These are phyloP conservation scores for Lunasporangiospora selenospora DNA, from an alignment of 192 early-diverging fungal species.

Conservation along the genomic window DNA sequence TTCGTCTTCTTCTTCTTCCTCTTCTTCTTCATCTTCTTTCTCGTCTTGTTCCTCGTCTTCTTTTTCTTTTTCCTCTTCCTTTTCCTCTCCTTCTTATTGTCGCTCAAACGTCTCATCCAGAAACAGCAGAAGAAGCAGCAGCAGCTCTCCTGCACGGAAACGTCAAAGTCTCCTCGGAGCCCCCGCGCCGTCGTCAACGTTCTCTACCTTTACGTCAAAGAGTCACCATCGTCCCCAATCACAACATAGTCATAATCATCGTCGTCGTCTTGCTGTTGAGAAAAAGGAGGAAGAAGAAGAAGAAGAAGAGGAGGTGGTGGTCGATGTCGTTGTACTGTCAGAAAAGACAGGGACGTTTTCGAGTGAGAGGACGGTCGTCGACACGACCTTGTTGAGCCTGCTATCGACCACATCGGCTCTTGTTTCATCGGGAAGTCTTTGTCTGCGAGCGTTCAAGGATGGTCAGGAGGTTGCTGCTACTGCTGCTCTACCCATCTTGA, in stretches of 20 bases:
- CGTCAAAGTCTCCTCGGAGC: background rate
- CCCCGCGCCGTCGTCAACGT: background rate
- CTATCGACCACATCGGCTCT: conserved; percentile 26
- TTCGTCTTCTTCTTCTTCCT: background rate
- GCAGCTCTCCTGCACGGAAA: background rate
- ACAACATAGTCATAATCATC: too few relatives aligned
- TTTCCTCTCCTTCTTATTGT: background rate
- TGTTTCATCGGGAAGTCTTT: conserved; percentile 16
- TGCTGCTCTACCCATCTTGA: background rate
- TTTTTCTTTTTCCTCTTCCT: background rate
- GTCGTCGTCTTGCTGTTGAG: too few relatives aligned
- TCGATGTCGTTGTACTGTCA: too few relatives aligned
- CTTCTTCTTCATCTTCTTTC: background rate
- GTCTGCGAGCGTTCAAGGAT: background rate
- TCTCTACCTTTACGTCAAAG: background rate
- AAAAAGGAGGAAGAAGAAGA: too few relatives aligned
- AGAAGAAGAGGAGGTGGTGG: too few relatives aligned
- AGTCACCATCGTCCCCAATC: background rate
- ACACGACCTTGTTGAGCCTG: conserved; percentile 32
- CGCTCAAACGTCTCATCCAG: background rate
- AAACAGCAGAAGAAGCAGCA: background rate
- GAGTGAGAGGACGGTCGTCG: too few relatives aligned
- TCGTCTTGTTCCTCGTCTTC: background rate
- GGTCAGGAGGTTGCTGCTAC: background rate
- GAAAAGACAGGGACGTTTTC: too few relatives aligned